Percentiles rank a stretch among this genome's conserved stretches.
phyloP scores from a whole-genome alignment of 176 grass and related monocot genomes.

The Lolium multiflorum region DNA sequence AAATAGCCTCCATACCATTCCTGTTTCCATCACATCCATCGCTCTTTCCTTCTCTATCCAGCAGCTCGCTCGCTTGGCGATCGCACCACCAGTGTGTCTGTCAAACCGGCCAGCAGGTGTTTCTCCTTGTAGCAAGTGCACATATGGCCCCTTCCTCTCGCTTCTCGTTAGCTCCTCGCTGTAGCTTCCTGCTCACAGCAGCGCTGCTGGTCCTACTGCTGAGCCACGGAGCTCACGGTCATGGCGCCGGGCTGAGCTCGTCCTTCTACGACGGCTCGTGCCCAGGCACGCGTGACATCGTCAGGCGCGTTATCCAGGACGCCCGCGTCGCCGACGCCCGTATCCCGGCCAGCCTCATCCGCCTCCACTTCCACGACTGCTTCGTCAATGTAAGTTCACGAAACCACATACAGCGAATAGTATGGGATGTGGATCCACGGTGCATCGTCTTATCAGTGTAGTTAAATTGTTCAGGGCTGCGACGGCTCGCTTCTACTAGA shows the following conservation, averaged over 20 bases:
- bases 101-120: too few species aligned
- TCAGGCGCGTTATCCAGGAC: slow-evolving; percentile 40
- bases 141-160: not conserved
- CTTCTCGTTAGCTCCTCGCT: not conserved
- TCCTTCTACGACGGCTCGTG: slow-evolving; percentile 38
- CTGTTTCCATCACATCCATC: not conserved
- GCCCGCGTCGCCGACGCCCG: slow-evolving; percentile 42
- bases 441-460: not conserved
- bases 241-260: not conserved
- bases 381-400: slow-evolving; percentile 40
- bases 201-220: not conserved
- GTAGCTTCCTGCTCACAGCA: not conserved
- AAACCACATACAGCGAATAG: not conserved
- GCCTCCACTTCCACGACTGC: slow-evolving; percentile 22
- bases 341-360: slow-evolving; percentile 42
- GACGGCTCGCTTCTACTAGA: slow-evolving; percentile 24
- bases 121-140: not conserved
- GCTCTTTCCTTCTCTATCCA: not conserved
- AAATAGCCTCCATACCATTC: not conserved
- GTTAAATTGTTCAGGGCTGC: not conserved
- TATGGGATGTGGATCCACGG: too few species aligned
- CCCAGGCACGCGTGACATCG: slow-evolving; percentile 2
- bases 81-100: not conserved
- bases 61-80: not conserved
- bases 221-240: not conserved